Conservation (phyloP, 2,329 filamentous ascomycete species). For the Teratosphaeria epicoccoides region DNA sequence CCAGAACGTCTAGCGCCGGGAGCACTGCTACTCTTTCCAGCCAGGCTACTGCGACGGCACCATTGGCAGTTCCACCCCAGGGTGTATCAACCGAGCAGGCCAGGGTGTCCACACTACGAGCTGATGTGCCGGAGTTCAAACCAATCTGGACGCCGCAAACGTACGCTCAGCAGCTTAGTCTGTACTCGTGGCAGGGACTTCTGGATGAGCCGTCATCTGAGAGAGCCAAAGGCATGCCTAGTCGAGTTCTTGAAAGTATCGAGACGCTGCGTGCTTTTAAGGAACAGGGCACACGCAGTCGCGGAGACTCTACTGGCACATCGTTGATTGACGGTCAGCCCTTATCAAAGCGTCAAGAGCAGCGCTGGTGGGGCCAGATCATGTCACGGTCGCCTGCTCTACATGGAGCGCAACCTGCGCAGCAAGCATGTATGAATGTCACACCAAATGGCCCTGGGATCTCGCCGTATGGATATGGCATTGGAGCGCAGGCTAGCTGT, state of each 20-base stretch:
- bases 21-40: constrained; percentile 1
- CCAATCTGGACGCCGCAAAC: constrained; percentile 11
- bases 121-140: constrained; percentile 18
- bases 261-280: constrained; percentile 7
- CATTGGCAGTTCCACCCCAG: background rate
- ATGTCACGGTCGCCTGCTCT: background rate
- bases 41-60: background rate
- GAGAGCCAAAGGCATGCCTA: constrained; percentile 3
- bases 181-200: constrained; percentile 5
- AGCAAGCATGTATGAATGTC: background rate
- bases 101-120: constrained; percentile 11
- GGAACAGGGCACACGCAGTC: background rate
- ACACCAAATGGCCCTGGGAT: background rate
- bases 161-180: constrained; percentile 8
- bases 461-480: constrained; percentile 4
- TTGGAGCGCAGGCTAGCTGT: constrained; percentile 8
- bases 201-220: constrained; percentile 5
- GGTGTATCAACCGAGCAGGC: background rate
- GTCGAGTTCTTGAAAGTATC: constrained; percentile 4
- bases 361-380: constrained; percentile 9
- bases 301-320: background rate
- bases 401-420: background rate
- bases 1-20: background rate
- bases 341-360: constrained; percentile 5
- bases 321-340: background rate